Base-by-base conservation (phyloP, 768 basidiomycete genomes). In the Leucocoprinus birnbaumii region DNA sequence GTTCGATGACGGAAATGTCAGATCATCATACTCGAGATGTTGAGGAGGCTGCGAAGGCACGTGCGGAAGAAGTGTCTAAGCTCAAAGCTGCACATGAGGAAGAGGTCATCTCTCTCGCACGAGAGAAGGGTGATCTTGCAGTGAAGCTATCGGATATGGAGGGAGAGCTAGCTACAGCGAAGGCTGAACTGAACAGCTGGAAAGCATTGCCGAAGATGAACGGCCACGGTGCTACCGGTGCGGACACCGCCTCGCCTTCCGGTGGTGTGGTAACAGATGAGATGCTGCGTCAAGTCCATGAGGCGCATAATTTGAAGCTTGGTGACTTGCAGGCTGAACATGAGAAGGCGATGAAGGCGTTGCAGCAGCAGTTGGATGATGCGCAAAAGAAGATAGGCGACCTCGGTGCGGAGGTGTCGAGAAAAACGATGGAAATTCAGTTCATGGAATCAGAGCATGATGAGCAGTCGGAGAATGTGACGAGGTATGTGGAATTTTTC, bases 221-320 rank as follows among this genome's bases (percentile, higher is more conserved):
- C 57, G 84, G 83, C 13, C 70, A 70, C 49, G 74, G 70, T 8
- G 57, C 66, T 1, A 62, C 66, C 5, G 54, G 60, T 18, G 66
- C 26, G 1, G 47, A 21, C 11, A 55, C 31, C 16, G 26, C 51
- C 16, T 66, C 76, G 31, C 68, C 74, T 45, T 72, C 76, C 1
- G 71, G 76, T 8, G 79, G 52, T 43, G 46, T 49, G 3, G 82
- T 91, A 7, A 81, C 89, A 34, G 86, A 84, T 61, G 90, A 91
- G 59, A 91, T 94, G 53, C 70, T 94, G 38, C 83, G 85, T 65
- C 80, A 77, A 63, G 70, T 90, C 64, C 88, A 94, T 59, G 87
- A 91, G 66, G 92, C 92, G 4, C 92, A 94, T 67, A 89, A 88
- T 65, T 74, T 87, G 58, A 93, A 87, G 73, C 66, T 94, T 60